These are phyloP conservation scores for Rhizopogon roseolus DNA, from an alignment of 768 basidiomycete species.

Conservation along the genomic window DNA sequence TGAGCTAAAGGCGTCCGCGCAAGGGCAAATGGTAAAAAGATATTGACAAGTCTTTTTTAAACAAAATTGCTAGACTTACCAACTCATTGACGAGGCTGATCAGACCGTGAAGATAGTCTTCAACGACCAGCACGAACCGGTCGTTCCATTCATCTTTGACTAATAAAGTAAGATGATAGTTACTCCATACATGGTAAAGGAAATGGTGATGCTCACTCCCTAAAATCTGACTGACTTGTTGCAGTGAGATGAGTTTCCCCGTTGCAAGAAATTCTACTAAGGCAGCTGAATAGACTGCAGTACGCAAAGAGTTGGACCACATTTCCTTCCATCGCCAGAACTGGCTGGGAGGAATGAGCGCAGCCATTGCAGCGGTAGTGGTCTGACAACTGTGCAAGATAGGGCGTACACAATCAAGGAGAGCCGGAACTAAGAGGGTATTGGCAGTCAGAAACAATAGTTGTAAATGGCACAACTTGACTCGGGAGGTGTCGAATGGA, in stretches of 20 bases:
- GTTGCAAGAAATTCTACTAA: constrained; percentile 60
- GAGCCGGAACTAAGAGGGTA: constrained; percentile 44
- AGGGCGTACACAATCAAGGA: constrained; percentile 55
- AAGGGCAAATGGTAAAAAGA: not conserved
- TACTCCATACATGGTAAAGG: not conserved
- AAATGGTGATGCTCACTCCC: constrained; percentile 52
- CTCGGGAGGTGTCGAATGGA: constrained; percentile 66
- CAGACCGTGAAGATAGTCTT: constrained; percentile 80
- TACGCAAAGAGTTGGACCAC: constrained; percentile 70
- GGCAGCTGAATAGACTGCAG: constrained; percentile 60
- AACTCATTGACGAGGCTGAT: constrained; percentile 78
- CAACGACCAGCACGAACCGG: constrained; percentile 55
- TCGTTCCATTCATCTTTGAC: constrained; percentile 71
- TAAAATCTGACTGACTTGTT: constrained; percentile 46
- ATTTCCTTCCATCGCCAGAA: constrained; percentile 85
- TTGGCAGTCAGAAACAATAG: constrained; percentile 8
- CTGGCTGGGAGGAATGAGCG: constrained; percentile 61
- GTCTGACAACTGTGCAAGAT: constrained; percentile 51
- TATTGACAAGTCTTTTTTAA: too few relatives aligned
- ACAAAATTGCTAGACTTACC: constrained; percentile 38
- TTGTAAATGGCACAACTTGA: constrained; percentile 40
- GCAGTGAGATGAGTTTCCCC: constrained; percentile 54
- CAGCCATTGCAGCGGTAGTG: constrained; percentile 46
- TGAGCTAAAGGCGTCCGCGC: constrained; percentile 3
- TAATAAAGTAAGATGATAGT: constrained; percentile 22